These are phyloP conservation scores for Viola odorata DNA, from an alignment of 345 rosid genomes.

Conservation along the genomic window DNA sequence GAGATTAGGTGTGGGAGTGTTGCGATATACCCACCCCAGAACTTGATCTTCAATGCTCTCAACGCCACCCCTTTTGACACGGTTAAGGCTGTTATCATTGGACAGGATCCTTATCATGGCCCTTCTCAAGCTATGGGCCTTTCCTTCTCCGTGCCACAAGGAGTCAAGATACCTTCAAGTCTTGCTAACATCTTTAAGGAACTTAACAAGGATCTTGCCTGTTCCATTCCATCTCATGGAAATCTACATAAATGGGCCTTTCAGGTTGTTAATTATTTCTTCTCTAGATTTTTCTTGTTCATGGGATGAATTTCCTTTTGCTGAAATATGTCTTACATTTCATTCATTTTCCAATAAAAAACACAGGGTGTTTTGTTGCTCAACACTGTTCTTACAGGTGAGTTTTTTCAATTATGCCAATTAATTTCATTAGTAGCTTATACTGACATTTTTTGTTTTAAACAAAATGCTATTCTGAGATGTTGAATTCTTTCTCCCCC, in stretches of 20 bases:
- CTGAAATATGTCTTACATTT: conserved; percentile 4
- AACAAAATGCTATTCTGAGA: neutral
- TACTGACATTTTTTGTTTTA: neutral
- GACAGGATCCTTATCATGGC: conserved; percentile 99
- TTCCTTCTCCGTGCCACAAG: conserved; percentile 83
- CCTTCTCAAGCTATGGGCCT: conserved; percentile 99
- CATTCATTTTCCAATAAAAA: conserved; percentile 3
- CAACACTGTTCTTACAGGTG: conserved; percentile 89
- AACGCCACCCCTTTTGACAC: conserved; percentile 69
- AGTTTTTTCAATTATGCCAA: conserved; percentile 10
- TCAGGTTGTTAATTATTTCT: conserved; percentile 38
- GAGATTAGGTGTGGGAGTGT: conserved; percentile 34
- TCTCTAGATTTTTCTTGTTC: neutral
- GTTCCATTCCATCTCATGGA: conserved; percentile 83
- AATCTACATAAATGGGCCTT: conserved; percentile 83
- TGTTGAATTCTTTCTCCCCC: too few relatives aligned
- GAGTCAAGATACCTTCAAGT: conserved; percentile 76
- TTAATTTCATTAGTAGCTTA: neutral
- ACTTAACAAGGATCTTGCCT: conserved; percentile 77
- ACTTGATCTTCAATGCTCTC: conserved; percentile 74
- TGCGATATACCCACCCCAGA: conserved; percentile 70
- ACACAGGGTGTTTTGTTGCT: conserved; percentile 80
- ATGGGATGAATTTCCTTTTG: neutral
- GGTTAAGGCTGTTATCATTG: conserved; percentile 79
- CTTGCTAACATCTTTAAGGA: conserved; percentile 85